phyloP scores from a whole-genome alignment of 1,284 basidiomycete species.

The Boletus smithii region DNA sequence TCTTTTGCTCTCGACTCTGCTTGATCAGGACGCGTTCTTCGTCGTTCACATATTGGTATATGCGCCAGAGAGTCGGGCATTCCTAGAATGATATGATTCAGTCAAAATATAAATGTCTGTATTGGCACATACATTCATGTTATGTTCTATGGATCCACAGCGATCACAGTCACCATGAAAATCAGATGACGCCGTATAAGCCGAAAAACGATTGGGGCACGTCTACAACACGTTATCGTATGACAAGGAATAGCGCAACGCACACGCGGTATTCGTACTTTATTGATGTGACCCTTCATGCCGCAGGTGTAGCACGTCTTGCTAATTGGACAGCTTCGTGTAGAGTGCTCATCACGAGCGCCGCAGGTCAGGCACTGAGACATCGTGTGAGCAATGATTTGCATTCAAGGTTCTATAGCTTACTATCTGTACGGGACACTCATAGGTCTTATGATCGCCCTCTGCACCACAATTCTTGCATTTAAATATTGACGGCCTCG shows the following conservation, averaged over 20 bases:
- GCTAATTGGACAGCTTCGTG: conserved; percentile 79
- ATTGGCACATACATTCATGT: conserved; percentile 53
- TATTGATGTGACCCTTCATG: conserved; percentile 81
- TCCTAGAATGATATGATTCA: conserved; percentile 47
- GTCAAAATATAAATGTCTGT: neutral
- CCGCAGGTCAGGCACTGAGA: conserved; percentile 84
- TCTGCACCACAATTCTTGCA: conserved; percentile 74
- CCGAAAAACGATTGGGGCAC: conserved; percentile 65
- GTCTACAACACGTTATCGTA: conserved; percentile 48
- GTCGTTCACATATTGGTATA: conserved; percentile 74
- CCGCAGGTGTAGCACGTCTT: conserved; percentile 86
- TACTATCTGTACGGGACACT: conserved; percentile 68
- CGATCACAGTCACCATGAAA: conserved; percentile 62
- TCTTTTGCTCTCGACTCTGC: conserved; percentile 47
- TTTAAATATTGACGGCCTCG: conserved; percentile 45
- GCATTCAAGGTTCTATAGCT: conserved; percentile 27
- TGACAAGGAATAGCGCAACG: neutral
- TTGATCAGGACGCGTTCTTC: conserved; percentile 52
- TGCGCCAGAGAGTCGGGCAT: conserved; percentile 85
- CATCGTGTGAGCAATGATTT: conserved; percentile 5
- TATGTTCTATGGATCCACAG: conserved; percentile 71
- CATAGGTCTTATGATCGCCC: conserved; percentile 59
- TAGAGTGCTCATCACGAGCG: conserved; percentile 79
- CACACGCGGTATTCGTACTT: conserved; percentile 39
- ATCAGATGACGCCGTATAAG: conserved; percentile 28